Evolutionary conservation across 2,329 filamentous ascomycete species (phyloP).

Genomic region (Cryphonectria parasitica): DNA sequence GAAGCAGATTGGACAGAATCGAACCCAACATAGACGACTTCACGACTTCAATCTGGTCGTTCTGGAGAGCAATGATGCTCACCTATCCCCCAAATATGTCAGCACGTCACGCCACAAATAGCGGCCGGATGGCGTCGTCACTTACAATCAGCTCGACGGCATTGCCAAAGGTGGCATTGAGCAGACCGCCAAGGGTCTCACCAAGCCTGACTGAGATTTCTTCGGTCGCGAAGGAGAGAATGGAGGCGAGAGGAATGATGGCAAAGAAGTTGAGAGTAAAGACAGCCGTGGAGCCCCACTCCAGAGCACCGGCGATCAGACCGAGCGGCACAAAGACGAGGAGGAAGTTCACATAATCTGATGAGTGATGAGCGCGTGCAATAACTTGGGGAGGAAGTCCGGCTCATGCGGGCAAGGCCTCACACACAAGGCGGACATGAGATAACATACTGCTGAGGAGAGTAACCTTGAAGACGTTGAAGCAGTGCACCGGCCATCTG

Average conservation of each 20-base stretch:
- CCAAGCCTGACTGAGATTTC: conserved; percentile 74
- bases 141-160: conserved; percentile 77
- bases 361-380: conserved; percentile 19
- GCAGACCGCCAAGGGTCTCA: conserved; percentile 72
- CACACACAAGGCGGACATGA: neutral
- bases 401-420: neutral
- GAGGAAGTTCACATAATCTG: conserved; percentile 68
- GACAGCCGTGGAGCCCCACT: conserved; percentile 68
- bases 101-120: neutral
- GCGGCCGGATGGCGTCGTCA: conserved; percentile 14
- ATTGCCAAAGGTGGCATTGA: conserved; percentile 80
- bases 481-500: conserved; percentile 51
- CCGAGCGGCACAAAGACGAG: conserved; percentile 76
- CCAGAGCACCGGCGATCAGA: conserved; percentile 65
- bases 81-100: conserved; percentile 57
- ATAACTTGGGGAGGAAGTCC: neutral
- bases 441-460: conserved; percentile 59
- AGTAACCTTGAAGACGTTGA: conserved; percentile 62
- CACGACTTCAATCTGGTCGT: conserved; percentile 92
- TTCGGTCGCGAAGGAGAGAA: conserved; percentile 78
- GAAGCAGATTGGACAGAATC: conserved; percentile 90
- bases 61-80: conserved; percentile 85
- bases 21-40: conserved; percentile 97
- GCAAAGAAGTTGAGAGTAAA: conserved; percentile 82
- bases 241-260: conserved; percentile 74